Percentiles rank a stretch among this genome's conserved stretches.
Evolutionary conservation across 768 basidiomycete genomes (phyloP).

Genomic region (Lentinula edodes): DNA sequence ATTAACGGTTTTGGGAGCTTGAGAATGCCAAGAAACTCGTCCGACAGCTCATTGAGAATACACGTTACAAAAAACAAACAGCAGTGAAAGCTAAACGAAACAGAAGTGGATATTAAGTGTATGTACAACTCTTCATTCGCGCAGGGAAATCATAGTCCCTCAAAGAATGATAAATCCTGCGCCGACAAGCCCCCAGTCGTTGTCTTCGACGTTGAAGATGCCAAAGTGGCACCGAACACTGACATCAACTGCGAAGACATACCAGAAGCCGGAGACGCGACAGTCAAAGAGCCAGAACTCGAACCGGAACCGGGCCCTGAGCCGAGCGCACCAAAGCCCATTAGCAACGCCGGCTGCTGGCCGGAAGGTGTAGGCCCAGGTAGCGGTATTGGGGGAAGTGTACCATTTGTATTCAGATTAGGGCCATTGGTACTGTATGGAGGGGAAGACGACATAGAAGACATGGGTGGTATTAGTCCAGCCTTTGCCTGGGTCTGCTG

Average conservation of each 20-base stretch:
- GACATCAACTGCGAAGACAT: not conserved
- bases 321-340: not conserved
- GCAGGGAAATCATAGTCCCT: conserved; percentile 43
- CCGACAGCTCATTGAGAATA: not conserved
- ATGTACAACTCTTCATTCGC: not conserved
- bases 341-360: not conserved
- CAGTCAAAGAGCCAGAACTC: not conserved
- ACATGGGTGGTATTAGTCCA: not conserved
- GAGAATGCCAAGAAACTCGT: too few species aligned
- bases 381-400: not conserved
- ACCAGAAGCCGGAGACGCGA: not conserved
- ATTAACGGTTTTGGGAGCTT: too few species aligned
- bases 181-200: conserved; percentile 58
- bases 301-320: not conserved
- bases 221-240: conserved; percentile 14
- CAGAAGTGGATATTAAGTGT: not conserved
- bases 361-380: not conserved
- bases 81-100: not conserved
- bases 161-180: conserved; percentile 85
- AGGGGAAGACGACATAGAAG: not conserved
- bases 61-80: not conserved
- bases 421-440: not conserved
- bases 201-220: not conserved
- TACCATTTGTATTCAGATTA: not conserved
- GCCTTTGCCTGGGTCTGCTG: not conserved